Evolutionary conservation across 2,329 filamentous ascomycete genomes (phyloP).

Genomic region (Trichoderma guizhouense): DNA sequence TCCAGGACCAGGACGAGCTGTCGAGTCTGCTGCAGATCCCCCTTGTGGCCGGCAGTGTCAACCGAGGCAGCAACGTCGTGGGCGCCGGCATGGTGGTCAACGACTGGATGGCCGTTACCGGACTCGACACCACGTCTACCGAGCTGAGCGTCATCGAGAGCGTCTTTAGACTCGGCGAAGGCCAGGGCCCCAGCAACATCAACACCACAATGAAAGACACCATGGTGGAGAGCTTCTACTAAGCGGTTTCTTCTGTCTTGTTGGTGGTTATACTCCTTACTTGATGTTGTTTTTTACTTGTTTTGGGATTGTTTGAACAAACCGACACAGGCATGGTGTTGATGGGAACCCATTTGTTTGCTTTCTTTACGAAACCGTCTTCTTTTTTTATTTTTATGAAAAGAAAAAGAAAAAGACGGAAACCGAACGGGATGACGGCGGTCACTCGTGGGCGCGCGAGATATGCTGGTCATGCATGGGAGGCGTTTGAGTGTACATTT

Average conservation of each 20-base stretch:
- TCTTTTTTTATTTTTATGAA: not conserved
- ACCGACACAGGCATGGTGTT: slow-evolving; percentile 12
- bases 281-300: not conserved
- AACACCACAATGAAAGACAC: slow-evolving; percentile 90
- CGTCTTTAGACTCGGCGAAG: slow-evolving; percentile 92
- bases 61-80: slow-evolving; percentile 90
- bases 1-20: slow-evolving; percentile 97
- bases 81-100: slow-evolving; percentile 64
- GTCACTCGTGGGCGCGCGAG: slow-evolving; percentile 1
- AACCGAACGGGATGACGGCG: not conserved
- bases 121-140: slow-evolving; percentile 92
- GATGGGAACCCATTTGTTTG: slow-evolving; percentile 11
- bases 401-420: not conserved
- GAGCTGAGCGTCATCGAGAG: slow-evolving; percentile 95
- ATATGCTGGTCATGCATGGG: slow-evolving; percentile 17
- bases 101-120: slow-evolving; percentile 94
- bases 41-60: slow-evolving; percentile 89
- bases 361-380: not conserved
- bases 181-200: slow-evolving; percentile 72
- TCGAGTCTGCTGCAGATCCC: slow-evolving; percentile 91
- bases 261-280: no score
- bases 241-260: slow-evolving; percentile 23
- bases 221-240: slow-evolving; percentile 99
- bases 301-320: slow-evolving; percentile 13
- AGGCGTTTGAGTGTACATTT: slow-evolving; percentile 19